These are phyloP conservation scores for Chimonanthus salicifolius DNA, from an alignment of 164 flowering plant genomes.

Conservation along the genomic window DNA sequence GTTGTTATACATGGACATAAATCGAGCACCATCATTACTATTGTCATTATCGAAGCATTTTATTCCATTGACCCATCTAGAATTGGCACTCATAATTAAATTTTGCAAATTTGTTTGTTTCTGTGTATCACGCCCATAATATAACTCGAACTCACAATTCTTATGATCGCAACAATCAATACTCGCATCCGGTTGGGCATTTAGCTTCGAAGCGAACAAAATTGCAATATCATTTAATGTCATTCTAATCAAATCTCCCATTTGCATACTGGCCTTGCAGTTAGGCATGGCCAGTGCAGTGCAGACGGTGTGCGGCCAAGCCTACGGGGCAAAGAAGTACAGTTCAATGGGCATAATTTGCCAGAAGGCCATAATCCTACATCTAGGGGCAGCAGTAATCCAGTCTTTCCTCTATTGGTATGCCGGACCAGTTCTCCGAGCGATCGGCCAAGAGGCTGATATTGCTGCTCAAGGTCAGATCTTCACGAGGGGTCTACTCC, in stretches of 20 bases:
- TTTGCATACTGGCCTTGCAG: constrained; percentile 32
- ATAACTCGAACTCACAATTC: too few relatives aligned
- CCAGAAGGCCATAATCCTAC: constrained; percentile 68
- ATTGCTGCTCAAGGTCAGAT: constrained; percentile 54
- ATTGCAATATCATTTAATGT: too few relatives aligned
- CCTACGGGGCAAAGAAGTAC: constrained; percentile 61
- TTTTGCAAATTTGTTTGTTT: too few relatives aligned
- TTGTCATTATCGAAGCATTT: too few relatives aligned
- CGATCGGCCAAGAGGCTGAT: constrained; percentile 50
- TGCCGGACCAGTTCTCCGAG: constrained; percentile 44
- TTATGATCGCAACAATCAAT: too few relatives aligned
- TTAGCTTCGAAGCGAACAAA: too few relatives aligned
- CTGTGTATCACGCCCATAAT: too few relatives aligned
- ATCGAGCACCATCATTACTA: too few relatives aligned
- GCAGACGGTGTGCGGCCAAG: constrained; percentile 80
- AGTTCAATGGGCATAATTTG: constrained; percentile 57
- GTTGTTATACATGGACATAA: too few relatives aligned
- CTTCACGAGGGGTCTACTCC: constrained; percentile 60
- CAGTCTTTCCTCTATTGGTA: constrained; percentile 64
- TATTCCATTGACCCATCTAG: too few relatives aligned
- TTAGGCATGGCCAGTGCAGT: constrained; percentile 92
- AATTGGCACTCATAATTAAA: too few relatives aligned
- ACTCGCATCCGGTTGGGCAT: too few relatives aligned
- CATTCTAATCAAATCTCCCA: neutral
- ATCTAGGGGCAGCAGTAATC: constrained; percentile 53